A percentile compares a stretch with the other conserved stretches of the same genome.
phyloP scores from a whole-genome alignment of 2,329 filamentous ascomycete species.

The Decorospora gaudefroyi region DNA sequence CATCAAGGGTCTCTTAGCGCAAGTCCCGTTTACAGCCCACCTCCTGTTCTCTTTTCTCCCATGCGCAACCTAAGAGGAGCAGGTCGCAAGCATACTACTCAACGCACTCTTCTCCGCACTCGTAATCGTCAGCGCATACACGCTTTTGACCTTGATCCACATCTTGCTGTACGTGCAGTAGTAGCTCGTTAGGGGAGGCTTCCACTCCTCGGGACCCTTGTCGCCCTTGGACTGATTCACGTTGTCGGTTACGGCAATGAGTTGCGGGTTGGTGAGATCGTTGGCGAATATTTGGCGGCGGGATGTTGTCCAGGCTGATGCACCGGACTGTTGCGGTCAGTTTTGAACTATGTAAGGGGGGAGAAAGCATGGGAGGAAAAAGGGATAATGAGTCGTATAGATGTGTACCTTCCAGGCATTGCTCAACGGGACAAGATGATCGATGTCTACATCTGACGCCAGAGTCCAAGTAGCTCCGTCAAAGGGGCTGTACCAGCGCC shows the following conservation, averaged over 20 bases:
- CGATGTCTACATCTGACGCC: constrained; percentile 75
- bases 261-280: constrained; percentile 74
- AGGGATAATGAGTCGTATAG: too few species aligned
- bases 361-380: not conserved
- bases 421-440: constrained; percentile 79
- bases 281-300: constrained; percentile 74
- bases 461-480: constrained; percentile 72
- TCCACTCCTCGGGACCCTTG: constrained; percentile 73
- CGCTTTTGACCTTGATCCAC: constrained; percentile 78
- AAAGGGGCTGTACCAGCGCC: constrained; percentile 72
- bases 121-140: constrained; percentile 71
- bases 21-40: too few species aligned
- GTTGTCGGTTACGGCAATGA: constrained; percentile 77
- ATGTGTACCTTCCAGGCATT: constrained; percentile 75
- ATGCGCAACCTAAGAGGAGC: too few species aligned
- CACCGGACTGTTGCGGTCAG: constrained; percentile 60
- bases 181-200: constrained; percentile 64
- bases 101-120: constrained; percentile 72
- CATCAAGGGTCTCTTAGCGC: too few species aligned
- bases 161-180: constrained; percentile 78
- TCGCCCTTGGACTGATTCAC: constrained; percentile 78
- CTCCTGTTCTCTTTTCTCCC: too few species aligned
- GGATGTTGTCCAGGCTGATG: constrained; percentile 70
- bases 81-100: constrained; percentile 66
- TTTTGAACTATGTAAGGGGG: not conserved